Base-by-base conservation (phyloP, 83 land plant species). In the Picea abies region DNA sequence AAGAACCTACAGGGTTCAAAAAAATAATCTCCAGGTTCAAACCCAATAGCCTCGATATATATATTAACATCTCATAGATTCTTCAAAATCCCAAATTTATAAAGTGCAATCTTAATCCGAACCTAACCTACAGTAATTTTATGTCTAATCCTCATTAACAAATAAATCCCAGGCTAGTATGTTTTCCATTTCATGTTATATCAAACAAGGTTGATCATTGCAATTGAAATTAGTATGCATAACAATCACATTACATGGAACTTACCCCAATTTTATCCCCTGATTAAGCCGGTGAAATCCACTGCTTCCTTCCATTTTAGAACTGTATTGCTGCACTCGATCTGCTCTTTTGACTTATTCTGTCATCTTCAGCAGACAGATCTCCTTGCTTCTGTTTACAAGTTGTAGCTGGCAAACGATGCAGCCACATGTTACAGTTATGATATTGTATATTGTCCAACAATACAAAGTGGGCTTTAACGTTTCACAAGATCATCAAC, bases 201-300 rank as follows among this genome's bases (percentile, higher is more conserved):
- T 47, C 22, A 22, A 11, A 32, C 22, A 73, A 2, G 25, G 1
- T 11, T 39, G 22, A 73, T 22, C 12, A n/a, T n/a, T 22, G 0
- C 77, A 73, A 4, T n/a, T 73, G 44, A 4, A 44, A 20, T 41
- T 73, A 56, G 47, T n/a, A 73, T 41, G 16, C 56, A 20, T 23
- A 9, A 26, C 4, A 8, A 10, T 73, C 14, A 47, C 47, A 10
- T 37, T 37, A n/a, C 41, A 70, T 37, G 16, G 8, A 20, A n/a
- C 77, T 73, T 73, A 73, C 77, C 77, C 77, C 4, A 52, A 47
- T 73, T 44, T 56, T 56, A 56, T 73, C 47, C 77, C 29, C 26
- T 41, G 23, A 41, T n/a, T 47, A 4, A 73, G 52, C 4, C 77
- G 77, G 22, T 22, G 52, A 73, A 44, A 47, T 73, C n/a, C 77